These are phyloP conservation scores for Alternaria angustiovoidea DNA, from an alignment of 2,329 filamentous ascomycete genomes.

Conservation along the genomic window DNA sequence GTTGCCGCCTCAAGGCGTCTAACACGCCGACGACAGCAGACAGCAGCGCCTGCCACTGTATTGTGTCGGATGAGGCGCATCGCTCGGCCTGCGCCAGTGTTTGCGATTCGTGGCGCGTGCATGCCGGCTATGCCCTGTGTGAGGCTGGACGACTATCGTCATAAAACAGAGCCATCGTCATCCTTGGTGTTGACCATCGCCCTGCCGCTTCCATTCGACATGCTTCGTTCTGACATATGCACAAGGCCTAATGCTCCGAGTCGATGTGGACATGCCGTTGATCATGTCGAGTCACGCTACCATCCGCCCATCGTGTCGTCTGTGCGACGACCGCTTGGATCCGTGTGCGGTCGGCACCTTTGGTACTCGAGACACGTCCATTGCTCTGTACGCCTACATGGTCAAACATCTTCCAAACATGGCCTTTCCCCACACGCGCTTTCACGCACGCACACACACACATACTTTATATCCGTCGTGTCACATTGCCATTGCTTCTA, in stretches of 20 bases:
- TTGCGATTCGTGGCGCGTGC: slow-evolving; percentile 15
- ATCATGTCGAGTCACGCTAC: slow-evolving; percentile 4
- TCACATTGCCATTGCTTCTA: slow-evolving; percentile 29
- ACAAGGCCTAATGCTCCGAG: slow-evolving; percentile 11
- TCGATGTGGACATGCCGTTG: background rate
- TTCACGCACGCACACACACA: too few species aligned
- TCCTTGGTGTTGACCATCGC: slow-evolving; percentile 6
- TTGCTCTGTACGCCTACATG: slow-evolving; percentile 11
- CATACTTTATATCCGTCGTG: slow-evolving; percentile 13
- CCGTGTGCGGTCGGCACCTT: slow-evolving; percentile 9
- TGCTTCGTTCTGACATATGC: slow-evolving; percentile 5
- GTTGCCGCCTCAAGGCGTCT: slow-evolving; percentile 20
- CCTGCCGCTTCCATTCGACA: background rate
- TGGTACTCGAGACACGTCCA: slow-evolving; percentile 14
- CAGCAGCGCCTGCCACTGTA: slow-evolving; percentile 10
- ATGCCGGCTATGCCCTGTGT: slow-evolving; percentile 1
- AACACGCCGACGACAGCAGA: slow-evolving; percentile 29
- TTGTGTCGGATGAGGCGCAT: slow-evolving; percentile 17
- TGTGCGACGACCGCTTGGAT: slow-evolving; percentile 16
- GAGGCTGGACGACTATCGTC: slow-evolving; percentile 12
- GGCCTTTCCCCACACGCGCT: slow-evolving; percentile 8
- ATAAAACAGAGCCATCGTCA: background rate
- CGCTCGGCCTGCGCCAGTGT: slow-evolving; percentile 7
- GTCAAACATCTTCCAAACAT: slow-evolving; percentile 16
- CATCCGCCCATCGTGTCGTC: slow-evolving; percentile 11